Evolutionary conservation across 2,329 filamentous ascomycete species (phyloP).

Genomic region (Phoma sp.): DNA sequence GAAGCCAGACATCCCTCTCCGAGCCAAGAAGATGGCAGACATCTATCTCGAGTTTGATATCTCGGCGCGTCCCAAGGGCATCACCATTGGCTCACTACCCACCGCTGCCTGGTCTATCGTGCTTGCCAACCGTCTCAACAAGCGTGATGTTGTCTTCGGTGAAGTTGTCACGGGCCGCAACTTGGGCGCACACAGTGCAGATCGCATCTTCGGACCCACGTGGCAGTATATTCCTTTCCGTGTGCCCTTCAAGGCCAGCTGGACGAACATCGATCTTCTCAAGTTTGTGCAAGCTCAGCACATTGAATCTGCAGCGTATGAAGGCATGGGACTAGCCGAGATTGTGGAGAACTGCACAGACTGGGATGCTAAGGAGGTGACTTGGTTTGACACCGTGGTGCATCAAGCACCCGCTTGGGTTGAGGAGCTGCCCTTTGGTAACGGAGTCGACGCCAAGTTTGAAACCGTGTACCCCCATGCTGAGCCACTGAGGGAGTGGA

Average conservation of each 20-base stretch:
- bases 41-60: constrained; percentile 46
- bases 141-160: constrained; percentile 67
- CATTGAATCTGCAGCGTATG: constrained; percentile 40
- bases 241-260: constrained; percentile 59
- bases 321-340: constrained; percentile 45
- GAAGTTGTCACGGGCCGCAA: constrained; percentile 71
- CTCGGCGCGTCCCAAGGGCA: constrained; percentile 56
- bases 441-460: constrained; percentile 43
- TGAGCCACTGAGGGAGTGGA: constrained; percentile 55
- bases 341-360: constrained; percentile 45
- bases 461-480: constrained; percentile 63
- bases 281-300: constrained; percentile 45
- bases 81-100: constrained; percentile 69
- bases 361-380: constrained; percentile 34
- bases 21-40: constrained; percentile 35
- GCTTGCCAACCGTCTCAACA: constrained; percentile 60
- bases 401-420: constrained; percentile 59
- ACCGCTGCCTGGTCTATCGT: constrained; percentile 71
- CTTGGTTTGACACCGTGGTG: constrained; percentile 48
- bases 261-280: constrained; percentile 49
- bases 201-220: constrained; percentile 67
- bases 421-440: constrained; percentile 58
- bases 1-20: constrained; percentile 39
- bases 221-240: constrained; percentile 72
- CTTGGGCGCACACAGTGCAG: constrained; percentile 61